These are phyloP conservation scores for Calycina marina DNA, from an alignment of 2,329 filamentous ascomycete genomes.

Conservation along the genomic window DNA sequence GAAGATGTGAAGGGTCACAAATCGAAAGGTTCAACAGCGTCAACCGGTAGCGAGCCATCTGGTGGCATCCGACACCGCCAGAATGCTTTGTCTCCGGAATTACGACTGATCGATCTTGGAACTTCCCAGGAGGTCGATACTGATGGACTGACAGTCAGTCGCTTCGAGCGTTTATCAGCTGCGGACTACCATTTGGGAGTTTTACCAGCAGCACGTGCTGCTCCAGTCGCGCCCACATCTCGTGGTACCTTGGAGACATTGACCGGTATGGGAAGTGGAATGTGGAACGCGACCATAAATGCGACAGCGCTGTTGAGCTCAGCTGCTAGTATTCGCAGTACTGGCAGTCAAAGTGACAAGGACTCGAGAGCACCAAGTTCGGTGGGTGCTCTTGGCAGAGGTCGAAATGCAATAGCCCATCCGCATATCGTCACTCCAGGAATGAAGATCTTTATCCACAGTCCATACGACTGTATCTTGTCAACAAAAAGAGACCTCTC, in stretches of 20 bases:
- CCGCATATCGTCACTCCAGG: constrained; percentile 30
- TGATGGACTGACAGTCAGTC: constrained; percentile 71
- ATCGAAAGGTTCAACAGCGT: constrained; percentile 28
- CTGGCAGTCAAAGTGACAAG: constrained; percentile 41
- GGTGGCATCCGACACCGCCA: constrained; percentile 56
- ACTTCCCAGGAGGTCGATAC: constrained; percentile 76
- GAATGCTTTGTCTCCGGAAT: constrained; percentile 73
- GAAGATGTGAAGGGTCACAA: constrained; percentile 24
- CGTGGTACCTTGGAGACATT: constrained; percentile 65
- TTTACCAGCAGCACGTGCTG: constrained; percentile 59
- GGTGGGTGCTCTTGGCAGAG: constrained; percentile 24
- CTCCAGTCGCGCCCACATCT: constrained; percentile 43
- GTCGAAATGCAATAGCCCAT: constrained; percentile 25
- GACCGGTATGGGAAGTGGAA: constrained; percentile 55
- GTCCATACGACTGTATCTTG: constrained; percentile 91
- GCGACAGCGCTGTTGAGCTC: constrained; percentile 80
- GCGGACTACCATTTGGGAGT: constrained; percentile 86
- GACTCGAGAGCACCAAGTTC: constrained; percentile 26
- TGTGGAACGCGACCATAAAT: constrained; percentile 86
- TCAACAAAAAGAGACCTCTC: constrained; percentile 74
- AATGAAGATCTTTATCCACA: constrained; percentile 84
- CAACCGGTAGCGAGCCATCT: constrained; percentile 40
- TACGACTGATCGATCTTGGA: constrained; percentile 78
- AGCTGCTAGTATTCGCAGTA: constrained; percentile 58
- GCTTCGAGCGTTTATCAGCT: constrained; percentile 72